A percentile compares a stretch with the other conserved stretches of the same genome.
These are phyloP conservation scores for Lathyrus aphaca DNA, from an alignment of 306 rosid genomes.

Conservation along the genomic window DNA sequence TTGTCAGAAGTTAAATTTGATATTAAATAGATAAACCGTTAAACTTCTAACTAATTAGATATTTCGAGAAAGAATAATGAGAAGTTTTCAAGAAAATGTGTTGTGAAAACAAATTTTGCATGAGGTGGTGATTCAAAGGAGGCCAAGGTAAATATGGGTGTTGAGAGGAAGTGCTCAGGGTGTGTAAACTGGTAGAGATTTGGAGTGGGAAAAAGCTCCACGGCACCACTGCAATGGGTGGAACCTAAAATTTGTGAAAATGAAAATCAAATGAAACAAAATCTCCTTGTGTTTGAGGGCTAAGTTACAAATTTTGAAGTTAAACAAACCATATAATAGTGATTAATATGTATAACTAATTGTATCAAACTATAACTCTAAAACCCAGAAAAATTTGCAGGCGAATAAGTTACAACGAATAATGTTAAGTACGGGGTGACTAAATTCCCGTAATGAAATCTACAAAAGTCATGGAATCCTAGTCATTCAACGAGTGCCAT, in stretches of 20 bases:
- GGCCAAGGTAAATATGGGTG: not conserved
- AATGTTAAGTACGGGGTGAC: constrained; percentile 41
- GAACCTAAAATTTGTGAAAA: not conserved
- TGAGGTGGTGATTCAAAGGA: not conserved
- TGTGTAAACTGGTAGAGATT: not conserved
- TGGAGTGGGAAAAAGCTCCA: not conserved
- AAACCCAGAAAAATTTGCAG: not conserved
- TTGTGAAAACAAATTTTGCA: not conserved
- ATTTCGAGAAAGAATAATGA: not conserved
- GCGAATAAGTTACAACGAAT: constrained; percentile 31
- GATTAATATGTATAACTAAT: constrained; percentile 14
- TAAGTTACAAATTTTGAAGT: not conserved
- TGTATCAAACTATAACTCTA: constrained; percentile 1
- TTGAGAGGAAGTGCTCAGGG: not conserved
- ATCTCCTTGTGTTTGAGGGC: not conserved
- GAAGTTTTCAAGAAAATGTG: not conserved
- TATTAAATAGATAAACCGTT: not conserved
- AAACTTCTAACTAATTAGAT: too few species aligned
- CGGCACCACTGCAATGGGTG: not conserved
- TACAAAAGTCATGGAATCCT: constrained; percentile 35
- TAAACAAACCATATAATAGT: not conserved
- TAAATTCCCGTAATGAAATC: constrained; percentile 34
- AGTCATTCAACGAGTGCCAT: constrained; percentile 34
- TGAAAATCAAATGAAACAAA: constrained; percentile 2
- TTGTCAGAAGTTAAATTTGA: not conserved